Conservation (phyloP, 345 rosid genomes). For the Clarkia xantiana region DNA sequence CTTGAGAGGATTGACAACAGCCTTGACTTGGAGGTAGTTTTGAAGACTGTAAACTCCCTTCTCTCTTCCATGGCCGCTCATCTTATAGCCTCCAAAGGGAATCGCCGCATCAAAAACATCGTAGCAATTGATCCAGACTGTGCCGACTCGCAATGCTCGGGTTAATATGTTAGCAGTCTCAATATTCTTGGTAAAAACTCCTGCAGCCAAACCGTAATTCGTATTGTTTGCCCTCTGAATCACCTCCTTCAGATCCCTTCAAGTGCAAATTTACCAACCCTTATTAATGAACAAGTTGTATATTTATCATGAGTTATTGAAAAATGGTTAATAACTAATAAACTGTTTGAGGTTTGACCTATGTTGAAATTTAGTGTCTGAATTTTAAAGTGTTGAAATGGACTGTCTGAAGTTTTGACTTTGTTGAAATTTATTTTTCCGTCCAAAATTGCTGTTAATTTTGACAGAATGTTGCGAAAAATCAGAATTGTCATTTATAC, state of each 20-base stretch:
- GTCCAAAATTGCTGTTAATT: no score
- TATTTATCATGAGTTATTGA: no score
- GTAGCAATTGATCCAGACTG: slow-evolving; percentile 73
- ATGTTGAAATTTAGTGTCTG: no score
- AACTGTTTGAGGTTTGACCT: no score
- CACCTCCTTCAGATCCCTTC: slow-evolving; percentile 66
- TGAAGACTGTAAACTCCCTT: slow-evolving; percentile 65
- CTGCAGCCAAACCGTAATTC: slow-evolving; percentile 65
- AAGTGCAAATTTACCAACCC: not conserved
- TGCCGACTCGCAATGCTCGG: slow-evolving; percentile 54
- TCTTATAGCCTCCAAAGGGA: slow-evolving; percentile 92
- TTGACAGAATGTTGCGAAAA: no score
- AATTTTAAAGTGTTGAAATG: no score
- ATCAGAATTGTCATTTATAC: no score
- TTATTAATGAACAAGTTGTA: no score
- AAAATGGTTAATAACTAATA: no score
- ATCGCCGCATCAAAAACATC: slow-evolving; percentile 68
- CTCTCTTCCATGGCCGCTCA: slow-evolving; percentile 88
- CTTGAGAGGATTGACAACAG: slow-evolving; percentile 68
- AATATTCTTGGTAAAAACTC: slow-evolving; percentile 60
- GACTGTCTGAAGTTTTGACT: no score
- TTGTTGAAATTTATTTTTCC: no score
- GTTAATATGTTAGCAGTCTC: slow-evolving; percentile 61
- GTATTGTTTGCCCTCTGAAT: slow-evolving; percentile 44
- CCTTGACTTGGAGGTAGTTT: slow-evolving; percentile 85